These are phyloP conservation scores for Wolfiporia cocos DNA, from an alignment of 1,284 basidiomycete species.

Conservation along the genomic window DNA sequence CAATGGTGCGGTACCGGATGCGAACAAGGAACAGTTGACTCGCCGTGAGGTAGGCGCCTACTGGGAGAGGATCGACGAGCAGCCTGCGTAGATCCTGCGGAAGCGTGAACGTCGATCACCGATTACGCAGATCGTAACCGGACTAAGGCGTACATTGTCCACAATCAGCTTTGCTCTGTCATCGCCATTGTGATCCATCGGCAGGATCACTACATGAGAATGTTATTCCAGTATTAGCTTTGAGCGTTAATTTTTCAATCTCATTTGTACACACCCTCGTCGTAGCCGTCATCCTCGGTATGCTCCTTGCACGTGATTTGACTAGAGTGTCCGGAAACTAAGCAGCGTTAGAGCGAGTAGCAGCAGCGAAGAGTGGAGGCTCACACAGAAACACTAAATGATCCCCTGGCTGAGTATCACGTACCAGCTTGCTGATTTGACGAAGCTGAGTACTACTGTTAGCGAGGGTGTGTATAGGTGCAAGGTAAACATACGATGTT, in stretches of 20 bases:
- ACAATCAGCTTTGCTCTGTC: conserved; percentile 12
- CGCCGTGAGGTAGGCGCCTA: conserved; percentile 31
- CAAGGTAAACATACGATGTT: conserved; percentile 1
- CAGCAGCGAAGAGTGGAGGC: too few relatives aligned
- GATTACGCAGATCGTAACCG: not conserved
- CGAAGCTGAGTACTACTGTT: conserved; percentile 1
- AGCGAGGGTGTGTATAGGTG: not conserved
- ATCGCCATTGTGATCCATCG: conserved; percentile 20
- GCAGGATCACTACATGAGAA: conserved; percentile 6
- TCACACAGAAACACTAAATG: conserved; percentile 14
- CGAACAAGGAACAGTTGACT: not conserved
- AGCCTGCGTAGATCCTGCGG: conserved; percentile 30
- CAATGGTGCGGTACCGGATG: too few relatives aligned
- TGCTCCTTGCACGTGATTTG: conserved; percentile 10
- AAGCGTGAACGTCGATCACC: too few relatives aligned
- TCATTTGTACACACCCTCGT: conserved; percentile 28
- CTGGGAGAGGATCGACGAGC: conserved; percentile 35
- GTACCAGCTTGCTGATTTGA: conserved; percentile 9
- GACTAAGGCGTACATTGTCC: conserved; percentile 29
- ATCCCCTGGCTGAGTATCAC: conserved; percentile 10
- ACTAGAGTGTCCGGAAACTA: conserved; percentile 15
- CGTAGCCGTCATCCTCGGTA: conserved; percentile 15
- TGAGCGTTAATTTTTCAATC: too few relatives aligned
- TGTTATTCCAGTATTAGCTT: too few relatives aligned
- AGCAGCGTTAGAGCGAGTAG: too few relatives aligned